A percentile compares a stretch with the other conserved stretches of the same genome.
Conservation (phyloP, 345 rosid genomes). For the Sisymbrium irio region DNA sequence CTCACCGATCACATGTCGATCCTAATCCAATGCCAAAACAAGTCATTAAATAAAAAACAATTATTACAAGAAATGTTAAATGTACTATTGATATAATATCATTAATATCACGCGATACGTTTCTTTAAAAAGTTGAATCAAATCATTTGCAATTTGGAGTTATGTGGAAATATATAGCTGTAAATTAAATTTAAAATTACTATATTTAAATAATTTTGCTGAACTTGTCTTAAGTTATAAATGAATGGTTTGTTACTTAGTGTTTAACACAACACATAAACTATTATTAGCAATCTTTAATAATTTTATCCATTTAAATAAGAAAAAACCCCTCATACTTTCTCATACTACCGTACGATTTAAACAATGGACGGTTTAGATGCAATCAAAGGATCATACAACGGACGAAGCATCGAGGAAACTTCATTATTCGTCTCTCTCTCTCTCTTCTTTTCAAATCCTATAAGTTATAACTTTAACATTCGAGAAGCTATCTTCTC, state of each 20-base stretch:
- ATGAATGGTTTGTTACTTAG: neutral
- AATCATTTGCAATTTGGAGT: neutral
- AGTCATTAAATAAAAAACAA: neutral
- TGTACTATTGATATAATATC: neutral
- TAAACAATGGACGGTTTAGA: constrained; percentile 10
- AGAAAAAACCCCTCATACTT: neutral
- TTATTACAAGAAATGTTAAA: neutral
- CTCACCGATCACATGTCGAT: constrained; percentile 23
- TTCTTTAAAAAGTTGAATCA: neutral
- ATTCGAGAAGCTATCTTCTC: constrained; percentile 1
- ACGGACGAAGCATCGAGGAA: constrained; percentile 17
- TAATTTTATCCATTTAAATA: neutral
- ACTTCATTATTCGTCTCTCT: constrained; percentile 15
- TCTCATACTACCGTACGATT: neutral
- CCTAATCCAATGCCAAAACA: neutral
- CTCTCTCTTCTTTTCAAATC: neutral
- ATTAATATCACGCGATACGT: neutral
- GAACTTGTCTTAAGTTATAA: neutral
- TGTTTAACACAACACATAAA: neutral
- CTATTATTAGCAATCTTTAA: neutral
- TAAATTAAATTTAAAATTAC: neutral
- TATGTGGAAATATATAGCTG: neutral
- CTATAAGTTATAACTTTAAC: neutral
- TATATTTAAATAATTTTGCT: neutral
- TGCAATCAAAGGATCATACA: constrained; percentile 11